Base-by-base conservation (phyloP, 257 asterid species). In the Jacaranda mimosifolia region DNA sequence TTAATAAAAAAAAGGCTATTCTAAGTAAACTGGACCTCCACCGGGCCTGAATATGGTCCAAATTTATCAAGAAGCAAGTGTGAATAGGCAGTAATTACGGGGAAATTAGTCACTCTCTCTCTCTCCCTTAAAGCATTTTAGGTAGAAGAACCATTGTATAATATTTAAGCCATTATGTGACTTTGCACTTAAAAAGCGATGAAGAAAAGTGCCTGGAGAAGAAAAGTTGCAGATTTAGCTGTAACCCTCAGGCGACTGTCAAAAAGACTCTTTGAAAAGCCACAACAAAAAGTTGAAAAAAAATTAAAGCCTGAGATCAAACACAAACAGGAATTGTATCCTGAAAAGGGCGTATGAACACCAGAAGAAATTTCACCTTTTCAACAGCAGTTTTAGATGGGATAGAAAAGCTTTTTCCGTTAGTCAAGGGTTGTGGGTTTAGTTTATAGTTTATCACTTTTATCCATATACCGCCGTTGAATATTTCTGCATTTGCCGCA, bases 291-390 rank as follows among this genome's bases (percentile, higher is more conserved):
- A 65, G 46, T 57, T 9, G 32, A 26, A 72, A 68, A 72, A 38
- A 67, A 55, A 59, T 48, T 3, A 18, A 56, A 26, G 0, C 14
- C 69, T 8, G n/a, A 57, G 7, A 49, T 63, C 39, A 46, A 48
- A 56, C 82, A 58, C 42, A 77, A 49, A 69, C 43, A n/a, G 15
- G 7, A 76, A n/a, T 46, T 48, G 63, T 10, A 51, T 12, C 14
- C 74, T 68, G 21, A 12, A 58, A 75, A 76, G 63, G 83, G 18
- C 6, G 84, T 85, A 32, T 81, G 86, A 74, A 74, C 75, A 46
- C 52, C 45, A 6, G 67, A 77, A 56, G 43, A 70, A 56, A 63
- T 43, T 60, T 68, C 56, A n/a, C 39, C 56, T 60, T 53, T 69
- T 53, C 7, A 26, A 1, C 2, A 65, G n/a, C 49, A 63, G 11